A percentile compares a stretch with the other conserved stretches of the same genome.
These are phyloP conservation scores for Aspergillus taichungensis DNA, from an alignment of 495 filamentous ascomycete species.

Conservation along the genomic window DNA sequence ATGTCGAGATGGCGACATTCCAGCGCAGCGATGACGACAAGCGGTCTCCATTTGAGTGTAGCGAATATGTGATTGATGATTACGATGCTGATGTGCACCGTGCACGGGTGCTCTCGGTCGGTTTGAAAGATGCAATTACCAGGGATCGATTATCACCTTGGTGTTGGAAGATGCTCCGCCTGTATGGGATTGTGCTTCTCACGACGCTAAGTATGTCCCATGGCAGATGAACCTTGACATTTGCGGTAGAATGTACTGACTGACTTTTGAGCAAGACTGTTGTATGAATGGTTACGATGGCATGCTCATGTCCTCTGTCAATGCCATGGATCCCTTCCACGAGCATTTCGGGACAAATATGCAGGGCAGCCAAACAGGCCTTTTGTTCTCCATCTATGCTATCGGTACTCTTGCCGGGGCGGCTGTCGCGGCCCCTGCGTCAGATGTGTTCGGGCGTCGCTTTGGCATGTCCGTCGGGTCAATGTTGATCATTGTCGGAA, in stretches of 20 bases:
- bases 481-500: constrained; percentile 49
- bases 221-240: too few relatives aligned
- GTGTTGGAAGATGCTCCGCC: constrained; percentile 3
- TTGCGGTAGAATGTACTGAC: neutral
- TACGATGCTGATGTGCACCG: neutral
- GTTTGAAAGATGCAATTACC: constrained; percentile 4
- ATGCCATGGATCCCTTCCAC: constrained; percentile 25
- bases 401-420: constrained; percentile 41
- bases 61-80: neutral
- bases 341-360: constrained; percentile 25
- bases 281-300: constrained; percentile 44
- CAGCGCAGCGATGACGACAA: too few relatives aligned
- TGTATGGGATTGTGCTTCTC: constrained; percentile 1
- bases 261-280: neutral
- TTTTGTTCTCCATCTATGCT: constrained; percentile 49
- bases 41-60: too few relatives aligned
- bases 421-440: constrained; percentile 40
- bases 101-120: constrained; percentile 3
- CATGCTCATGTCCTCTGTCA: constrained; percentile 33
- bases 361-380: constrained; percentile 33
- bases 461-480: constrained; percentile 56
- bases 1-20: too few relatives aligned
- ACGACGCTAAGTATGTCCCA: constrained; percentile 1
- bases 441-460: constrained; percentile 47
- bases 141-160: constrained; percentile 2